Evolutionary conservation across 2,329 filamentous ascomycete species (phyloP), one percentile per base, ranked within the genome.

Genomic region (Fusarium multiceps): DNA sequence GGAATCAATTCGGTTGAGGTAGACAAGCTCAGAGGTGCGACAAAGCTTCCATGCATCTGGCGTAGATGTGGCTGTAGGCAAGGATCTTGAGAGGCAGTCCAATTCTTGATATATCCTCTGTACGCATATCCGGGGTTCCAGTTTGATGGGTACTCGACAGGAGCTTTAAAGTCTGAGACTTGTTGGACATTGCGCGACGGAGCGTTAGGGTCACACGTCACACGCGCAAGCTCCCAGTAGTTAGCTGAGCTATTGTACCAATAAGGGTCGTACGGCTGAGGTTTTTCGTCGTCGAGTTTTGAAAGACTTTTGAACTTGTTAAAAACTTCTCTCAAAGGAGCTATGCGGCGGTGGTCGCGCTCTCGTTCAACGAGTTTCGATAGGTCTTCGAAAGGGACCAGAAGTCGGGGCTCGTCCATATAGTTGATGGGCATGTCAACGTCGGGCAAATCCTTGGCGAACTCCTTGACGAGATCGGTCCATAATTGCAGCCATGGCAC

Each of bases 391-490:
- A 84, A 88, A 12, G 87, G 84, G 5, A 89, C 87, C 30, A 90
- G 78, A n/a, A 92, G 76, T 23, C 89, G 83, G 28, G 89, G 85
- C 75, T 91, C 88, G 75, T 91, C 89, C 78, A 89, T 83, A 55
- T 84, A 82, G 74, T 91, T 91, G 79, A 91, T 87, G 13, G 88
- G 86, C 81, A 91, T 89, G 74, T 91, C 88, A 75, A 91, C 86
- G 66, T 91, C 88, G 7, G 89, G 89, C 23, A 91, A 75, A 51
- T 84, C 79, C 16, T 82, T 75, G 27, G 86, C 83, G 37, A 89
- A 86, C 59, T 86, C 84, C 4, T 75, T 70, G 23, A 90, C 83
- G 14, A 88, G 79, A 6, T 77, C 74, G 3, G 82, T 82, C 85
- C 85, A 87, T 23, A 82, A 77, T 72, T 83, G 74, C 45, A 86